phyloP scores from a whole-genome alignment of 371 early-diverging fungal species.

The Apophysomyces elegans region DNA sequence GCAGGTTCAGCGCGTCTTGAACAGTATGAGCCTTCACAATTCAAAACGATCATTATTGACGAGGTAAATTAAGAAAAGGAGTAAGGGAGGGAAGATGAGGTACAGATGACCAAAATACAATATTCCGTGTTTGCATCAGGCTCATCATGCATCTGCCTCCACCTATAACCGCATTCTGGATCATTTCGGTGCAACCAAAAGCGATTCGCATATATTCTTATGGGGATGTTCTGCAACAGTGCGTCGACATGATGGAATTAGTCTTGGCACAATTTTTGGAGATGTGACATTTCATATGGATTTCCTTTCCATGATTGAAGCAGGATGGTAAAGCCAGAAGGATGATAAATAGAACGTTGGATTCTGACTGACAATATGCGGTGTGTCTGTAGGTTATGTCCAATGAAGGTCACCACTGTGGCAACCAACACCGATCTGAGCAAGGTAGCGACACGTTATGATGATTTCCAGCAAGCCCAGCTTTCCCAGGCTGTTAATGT shows the following conservation, averaged over 20 bases:
- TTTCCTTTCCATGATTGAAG: slow-evolving; percentile 83
- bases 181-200: slow-evolving; percentile 63
- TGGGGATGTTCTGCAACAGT: slow-evolving; percentile 97
- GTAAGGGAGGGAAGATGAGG: neutral
- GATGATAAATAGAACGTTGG: slow-evolving; percentile 14
- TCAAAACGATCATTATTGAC: slow-evolving; percentile 91
- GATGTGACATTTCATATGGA: slow-evolving; percentile 75
- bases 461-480: slow-evolving; percentile 67
- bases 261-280: slow-evolving; percentile 73
- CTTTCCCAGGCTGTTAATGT: slow-evolving; percentile 73
- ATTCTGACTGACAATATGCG: neutral
- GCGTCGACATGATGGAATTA: slow-evolving; percentile 81
- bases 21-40: slow-evolving; percentile 72
- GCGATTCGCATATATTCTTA: slow-evolving; percentile 61
- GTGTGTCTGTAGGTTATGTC: slow-evolving; percentile 58
- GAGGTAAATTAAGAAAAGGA: slow-evolving; percentile 49
- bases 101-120: no score
- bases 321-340: slow-evolving; percentile 59
- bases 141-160: slow-evolving; percentile 88
- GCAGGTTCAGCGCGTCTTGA: slow-evolving; percentile 51
- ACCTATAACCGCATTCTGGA: slow-evolving; percentile 75
- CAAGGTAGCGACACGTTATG: slow-evolving; percentile 46
- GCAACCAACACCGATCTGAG: slow-evolving; percentile 62
- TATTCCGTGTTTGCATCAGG: slow-evolving; percentile 38
- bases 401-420: slow-evolving; percentile 68